Evolutionary conservation across 768 basidiomycete genomes (phyloP).

Genomic region (Fibroporia radiculosa): DNA sequence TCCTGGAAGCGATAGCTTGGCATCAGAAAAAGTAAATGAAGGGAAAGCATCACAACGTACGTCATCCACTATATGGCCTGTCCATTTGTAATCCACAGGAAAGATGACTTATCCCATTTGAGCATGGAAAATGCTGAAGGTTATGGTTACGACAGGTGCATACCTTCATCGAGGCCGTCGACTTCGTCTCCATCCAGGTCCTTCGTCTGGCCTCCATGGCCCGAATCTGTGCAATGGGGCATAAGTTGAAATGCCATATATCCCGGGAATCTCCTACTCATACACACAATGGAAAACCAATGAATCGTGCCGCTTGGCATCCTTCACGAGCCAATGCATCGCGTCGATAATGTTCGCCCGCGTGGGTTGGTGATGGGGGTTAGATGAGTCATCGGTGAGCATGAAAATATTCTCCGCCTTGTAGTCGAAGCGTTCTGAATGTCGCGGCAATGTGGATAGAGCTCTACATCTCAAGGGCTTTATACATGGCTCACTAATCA

Average conservation of each 20-base stretch:
- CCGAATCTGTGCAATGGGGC: conserved; percentile 54
- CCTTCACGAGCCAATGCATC: conserved; percentile 52
- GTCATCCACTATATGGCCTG: conserved; percentile 79
- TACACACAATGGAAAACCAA: conserved; percentile 44
- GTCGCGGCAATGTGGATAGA: too few relatives aligned
- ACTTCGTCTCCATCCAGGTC: conserved; percentile 74
- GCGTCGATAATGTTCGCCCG: conserved; percentile 47
- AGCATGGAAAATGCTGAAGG: neutral
- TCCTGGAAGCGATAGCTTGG: neutral
- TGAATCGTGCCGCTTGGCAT: conserved; percentile 46
- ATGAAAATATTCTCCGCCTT: conserved; percentile 48
- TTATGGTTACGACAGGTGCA: neutral
- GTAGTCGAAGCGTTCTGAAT: conserved; percentile 38
- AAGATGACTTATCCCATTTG: conserved; percentile 58
- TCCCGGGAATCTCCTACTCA: too few relatives aligned
- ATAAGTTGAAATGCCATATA: too few relatives aligned
- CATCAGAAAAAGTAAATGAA: neutral
- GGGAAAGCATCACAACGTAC: conserved; percentile 28
- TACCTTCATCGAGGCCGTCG: conserved; percentile 68
- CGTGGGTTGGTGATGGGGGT: conserved; percentile 41
- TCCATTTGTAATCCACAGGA: conserved; percentile 75
- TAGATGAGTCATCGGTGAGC: conserved; percentile 41
- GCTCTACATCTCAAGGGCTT: too few relatives aligned
- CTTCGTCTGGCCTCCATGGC: conserved; percentile 85
- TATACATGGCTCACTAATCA: conserved; percentile 25